phyloP scores from a whole-genome alignment of 2,329 filamentous ascomycete genomes.

The Coniochaeta sp. region DNA sequence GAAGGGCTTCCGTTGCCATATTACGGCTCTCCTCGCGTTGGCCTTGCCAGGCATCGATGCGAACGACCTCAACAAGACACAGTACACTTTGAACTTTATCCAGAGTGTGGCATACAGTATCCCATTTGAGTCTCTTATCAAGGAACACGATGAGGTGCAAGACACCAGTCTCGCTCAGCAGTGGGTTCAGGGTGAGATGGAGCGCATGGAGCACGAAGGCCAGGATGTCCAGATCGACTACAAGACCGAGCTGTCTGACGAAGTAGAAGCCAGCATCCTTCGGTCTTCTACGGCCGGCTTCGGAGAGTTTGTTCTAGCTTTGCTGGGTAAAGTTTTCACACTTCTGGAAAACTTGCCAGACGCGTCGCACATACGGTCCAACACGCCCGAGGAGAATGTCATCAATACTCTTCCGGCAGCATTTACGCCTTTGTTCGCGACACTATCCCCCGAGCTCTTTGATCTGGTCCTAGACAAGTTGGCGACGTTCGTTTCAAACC shows the following conservation, averaged over 20 bases:
- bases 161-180: slow-evolving; percentile 74
- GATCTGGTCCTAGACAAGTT: slow-evolving; percentile 90
- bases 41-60: slow-evolving; percentile 94
- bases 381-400: slow-evolving; percentile 92
- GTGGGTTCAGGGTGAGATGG: slow-evolving; percentile 93
- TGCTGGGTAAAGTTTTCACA: slow-evolving; percentile 91
- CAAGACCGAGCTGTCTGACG: slow-evolving; percentile 68
- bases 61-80: slow-evolving; percentile 93
- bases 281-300: slow-evolving; percentile 93
- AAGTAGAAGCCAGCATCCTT: slow-evolving; percentile 80
- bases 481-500: slow-evolving; percentile 80
- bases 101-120: slow-evolving; percentile 95
- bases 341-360: slow-evolving; percentile 93
- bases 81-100: slow-evolving; percentile 90
- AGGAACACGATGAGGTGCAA: slow-evolving; percentile 58
- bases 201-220: slow-evolving; percentile 83
- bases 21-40: slow-evolving; percentile 87
- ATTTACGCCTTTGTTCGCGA: slow-evolving; percentile 81
- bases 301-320: slow-evolving; percentile 82
- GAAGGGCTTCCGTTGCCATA: slow-evolving; percentile 93
- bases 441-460: slow-evolving; percentile 86
- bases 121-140: slow-evolving; percentile 76
- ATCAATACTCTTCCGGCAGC: slow-evolving; percentile 92
- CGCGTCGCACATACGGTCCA: slow-evolving; percentile 75
- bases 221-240: slow-evolving; percentile 84